phyloP scores from a whole-genome alignment of 2,329 filamentous ascomycete genomes.

The Biscogniauxia sp. region DNA sequence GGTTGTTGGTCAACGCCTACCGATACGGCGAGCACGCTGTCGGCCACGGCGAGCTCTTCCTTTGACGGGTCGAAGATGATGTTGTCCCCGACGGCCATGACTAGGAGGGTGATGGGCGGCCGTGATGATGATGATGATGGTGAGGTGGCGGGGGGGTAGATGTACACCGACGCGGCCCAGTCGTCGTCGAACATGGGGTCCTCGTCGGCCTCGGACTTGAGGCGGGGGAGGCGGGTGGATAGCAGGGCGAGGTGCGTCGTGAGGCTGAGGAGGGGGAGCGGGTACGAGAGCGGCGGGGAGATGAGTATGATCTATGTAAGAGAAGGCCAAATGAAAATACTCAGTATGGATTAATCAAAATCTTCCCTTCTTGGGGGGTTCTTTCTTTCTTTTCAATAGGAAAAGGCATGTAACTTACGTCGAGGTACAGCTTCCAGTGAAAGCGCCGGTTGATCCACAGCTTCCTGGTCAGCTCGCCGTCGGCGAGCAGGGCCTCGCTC shows the following conservation, averaged over 20 bases:
- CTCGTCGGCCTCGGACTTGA: slow-evolving; percentile 89
- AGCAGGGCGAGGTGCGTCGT: slow-evolving; percentile 93
- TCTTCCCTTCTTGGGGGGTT: slow-evolving; percentile 4
- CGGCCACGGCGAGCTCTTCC: slow-evolving; percentile 91
- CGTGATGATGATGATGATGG: slow-evolving; percentile 37
- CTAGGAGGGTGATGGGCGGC: slow-evolving; percentile 86
- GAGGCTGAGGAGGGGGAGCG: slow-evolving; percentile 85
- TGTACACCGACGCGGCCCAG: slow-evolving; percentile 77
- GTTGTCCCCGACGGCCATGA: slow-evolving; percentile 81
- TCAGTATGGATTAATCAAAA: not conserved
- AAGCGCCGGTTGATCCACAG: slow-evolving; percentile 87
- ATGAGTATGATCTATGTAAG: slow-evolving; percentile 87
- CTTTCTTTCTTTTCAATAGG: not conserved
- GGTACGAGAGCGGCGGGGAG: slow-evolving; percentile 90
- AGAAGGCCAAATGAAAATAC: not conserved
- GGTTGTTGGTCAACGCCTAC: slow-evolving; percentile 48
- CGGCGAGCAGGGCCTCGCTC: slow-evolving; percentile 77
- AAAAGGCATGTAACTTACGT: slow-evolving; percentile 57
- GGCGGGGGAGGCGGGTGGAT: slow-evolving; percentile 75
- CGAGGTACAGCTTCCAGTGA: slow-evolving; percentile 95
- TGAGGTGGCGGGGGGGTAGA: slow-evolving; percentile 60
- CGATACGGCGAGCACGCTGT: slow-evolving; percentile 83
- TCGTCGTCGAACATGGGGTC: slow-evolving; percentile 98
- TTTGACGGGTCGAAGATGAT: slow-evolving; percentile 90
- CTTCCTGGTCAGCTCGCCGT: slow-evolving; percentile 65